Percentiles rank a stretch among this genome's conserved stretches.
These are phyloP conservation scores for Sclerotinia minor DNA, from an alignment of 2,329 filamentous ascomycete genomes.

Conservation along the genomic window DNA sequence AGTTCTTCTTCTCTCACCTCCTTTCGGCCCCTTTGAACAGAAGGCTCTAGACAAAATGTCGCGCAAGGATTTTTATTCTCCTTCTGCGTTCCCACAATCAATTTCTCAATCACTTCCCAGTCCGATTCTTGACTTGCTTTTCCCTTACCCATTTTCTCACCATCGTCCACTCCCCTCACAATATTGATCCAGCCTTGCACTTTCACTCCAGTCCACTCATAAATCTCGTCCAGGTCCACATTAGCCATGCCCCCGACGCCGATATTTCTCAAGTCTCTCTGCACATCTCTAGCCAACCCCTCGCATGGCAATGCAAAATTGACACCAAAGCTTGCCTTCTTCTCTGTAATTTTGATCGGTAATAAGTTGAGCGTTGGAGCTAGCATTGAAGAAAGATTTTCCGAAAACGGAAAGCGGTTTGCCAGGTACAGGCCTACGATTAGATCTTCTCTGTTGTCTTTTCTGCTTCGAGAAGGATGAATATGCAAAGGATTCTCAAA, in stretches of 20 bases:
- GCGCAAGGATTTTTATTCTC: not conserved
- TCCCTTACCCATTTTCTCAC: not conserved
- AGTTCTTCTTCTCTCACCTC: not conserved
- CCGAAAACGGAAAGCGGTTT: slow-evolving; percentile 62
- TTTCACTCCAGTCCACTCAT: slow-evolving; percentile 69
- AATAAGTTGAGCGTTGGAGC: slow-evolving; percentile 79
- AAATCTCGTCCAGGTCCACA: slow-evolving; percentile 69
- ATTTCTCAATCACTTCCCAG: slow-evolving; percentile 17
- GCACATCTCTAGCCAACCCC: slow-evolving; percentile 60
- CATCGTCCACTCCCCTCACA: slow-evolving; percentile 46
- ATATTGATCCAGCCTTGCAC: slow-evolving; percentile 83
- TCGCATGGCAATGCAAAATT: not conserved
- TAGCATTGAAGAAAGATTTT: slow-evolving; percentile 50
- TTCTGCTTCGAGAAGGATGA: slow-evolving; percentile 3
- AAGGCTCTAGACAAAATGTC: not conserved
- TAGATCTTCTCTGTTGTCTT: slow-evolving; percentile 45
- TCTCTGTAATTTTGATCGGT: slow-evolving; percentile 59
- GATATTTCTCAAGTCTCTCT: slow-evolving; percentile 66
- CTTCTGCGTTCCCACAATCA: not conserved
- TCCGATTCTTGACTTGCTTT: slow-evolving; percentile 24
- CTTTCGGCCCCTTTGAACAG: not conserved
- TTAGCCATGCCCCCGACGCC: slow-evolving; percentile 54
- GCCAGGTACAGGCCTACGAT: slow-evolving; percentile 81
- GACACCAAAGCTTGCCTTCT: too few relatives aligned
- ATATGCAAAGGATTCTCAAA: not conserved